These are phyloP conservation scores for Melastoma malabathricum DNA, from an alignment of 345 rosid genomes.

Conservation along the genomic window DNA sequence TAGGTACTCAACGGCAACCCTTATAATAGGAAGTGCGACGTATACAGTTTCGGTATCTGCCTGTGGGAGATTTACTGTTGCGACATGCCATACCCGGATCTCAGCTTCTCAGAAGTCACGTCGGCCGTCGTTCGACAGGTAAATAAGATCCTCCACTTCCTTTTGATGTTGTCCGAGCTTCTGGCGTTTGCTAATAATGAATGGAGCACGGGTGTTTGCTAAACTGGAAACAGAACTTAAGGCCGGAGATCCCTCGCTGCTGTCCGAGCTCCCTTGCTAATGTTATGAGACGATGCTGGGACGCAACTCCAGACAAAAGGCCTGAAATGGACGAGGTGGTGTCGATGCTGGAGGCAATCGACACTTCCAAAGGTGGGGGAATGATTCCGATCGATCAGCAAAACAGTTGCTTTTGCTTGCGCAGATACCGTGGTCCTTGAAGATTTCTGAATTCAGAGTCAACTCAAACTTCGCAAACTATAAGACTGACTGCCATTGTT, in stretches of 20 bases:
- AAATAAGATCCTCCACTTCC: background rate
- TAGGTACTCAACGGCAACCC: conserved; percentile 92
- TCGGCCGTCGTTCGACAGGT: conserved; percentile 98
- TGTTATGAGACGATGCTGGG: conserved; percentile 98
- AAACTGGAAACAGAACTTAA: conserved; percentile 45
- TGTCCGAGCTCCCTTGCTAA: conserved; percentile 79
- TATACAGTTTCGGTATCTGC: conserved; percentile 95
- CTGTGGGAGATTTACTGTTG: conserved; percentile 98
- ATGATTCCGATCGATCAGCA: conserved; percentile 87
- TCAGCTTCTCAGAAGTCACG: conserved; percentile 92
- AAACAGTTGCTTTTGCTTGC: conserved; percentile 72
- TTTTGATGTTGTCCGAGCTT: background rate
- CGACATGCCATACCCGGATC: conserved; percentile 98
- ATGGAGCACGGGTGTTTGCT: background rate
- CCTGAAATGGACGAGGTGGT: conserved; percentile 97
- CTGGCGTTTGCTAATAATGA: background rate
- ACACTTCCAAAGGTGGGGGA: conserved; percentile 91
- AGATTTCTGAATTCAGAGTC: background rate
- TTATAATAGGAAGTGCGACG: conserved; percentile 89
- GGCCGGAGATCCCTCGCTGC: conserved; percentile 96
- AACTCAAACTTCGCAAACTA: too few species aligned
- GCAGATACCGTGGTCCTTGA: conserved; percentile 67
- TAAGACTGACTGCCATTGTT: too few species aligned
- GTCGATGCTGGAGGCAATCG: conserved; percentile 68
- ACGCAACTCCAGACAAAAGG: conserved; percentile 81